These are phyloP conservation scores for Diutina siamensis DNA, from an alignment of 1,139 yeast genomes.

Conservation along the genomic window DNA sequence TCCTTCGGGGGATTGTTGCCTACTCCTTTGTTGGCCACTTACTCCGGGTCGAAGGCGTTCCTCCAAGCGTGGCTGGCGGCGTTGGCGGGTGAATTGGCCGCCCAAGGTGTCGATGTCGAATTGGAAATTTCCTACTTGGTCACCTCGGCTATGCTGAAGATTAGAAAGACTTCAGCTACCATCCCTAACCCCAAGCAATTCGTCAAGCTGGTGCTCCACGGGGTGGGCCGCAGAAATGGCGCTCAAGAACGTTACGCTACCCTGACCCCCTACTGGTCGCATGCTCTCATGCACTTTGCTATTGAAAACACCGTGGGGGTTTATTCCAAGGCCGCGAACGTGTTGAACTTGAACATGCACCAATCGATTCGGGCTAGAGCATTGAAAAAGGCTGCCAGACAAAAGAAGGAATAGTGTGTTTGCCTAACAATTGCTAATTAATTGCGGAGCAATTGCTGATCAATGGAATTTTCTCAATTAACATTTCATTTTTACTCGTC, in stretches of 20 bases:
- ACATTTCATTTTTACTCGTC: too few relatives aligned
- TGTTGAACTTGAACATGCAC: conserved; percentile 67
- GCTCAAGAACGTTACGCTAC: conserved; percentile 88
- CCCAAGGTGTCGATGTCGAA: conserved; percentile 71
- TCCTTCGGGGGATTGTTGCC: conserved; percentile 94
- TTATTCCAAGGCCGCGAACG: conserved; percentile 57
- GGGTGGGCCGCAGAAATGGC: conserved; percentile 78
- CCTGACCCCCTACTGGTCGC: conserved; percentile 86
- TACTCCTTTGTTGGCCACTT: conserved; percentile 83
- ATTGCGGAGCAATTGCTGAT: too few relatives aligned
- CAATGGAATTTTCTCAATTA: too few relatives aligned
- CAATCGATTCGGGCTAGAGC: conserved; percentile 72
- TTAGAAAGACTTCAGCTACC: conserved; percentile 58
- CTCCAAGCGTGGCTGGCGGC: conserved; percentile 89
- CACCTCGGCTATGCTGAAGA: conserved; percentile 92
- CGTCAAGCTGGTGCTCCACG: conserved; percentile 54
- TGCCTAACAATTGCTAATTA: too few relatives aligned
- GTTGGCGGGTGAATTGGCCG: conserved; percentile 71
- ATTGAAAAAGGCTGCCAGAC: conserved; percentile 46
- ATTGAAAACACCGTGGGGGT: conserved; percentile 76
- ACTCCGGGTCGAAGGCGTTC: conserved; percentile 94
- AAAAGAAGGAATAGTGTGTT: neutral
- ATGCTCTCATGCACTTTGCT: conserved; percentile 83
- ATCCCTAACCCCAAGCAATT: conserved; percentile 79
- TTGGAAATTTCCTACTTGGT: conserved; percentile 83